Evolutionary conservation across 768 basidiomycete genomes (phyloP).

Genomic region (Podaxis carcinomalis): DNA sequence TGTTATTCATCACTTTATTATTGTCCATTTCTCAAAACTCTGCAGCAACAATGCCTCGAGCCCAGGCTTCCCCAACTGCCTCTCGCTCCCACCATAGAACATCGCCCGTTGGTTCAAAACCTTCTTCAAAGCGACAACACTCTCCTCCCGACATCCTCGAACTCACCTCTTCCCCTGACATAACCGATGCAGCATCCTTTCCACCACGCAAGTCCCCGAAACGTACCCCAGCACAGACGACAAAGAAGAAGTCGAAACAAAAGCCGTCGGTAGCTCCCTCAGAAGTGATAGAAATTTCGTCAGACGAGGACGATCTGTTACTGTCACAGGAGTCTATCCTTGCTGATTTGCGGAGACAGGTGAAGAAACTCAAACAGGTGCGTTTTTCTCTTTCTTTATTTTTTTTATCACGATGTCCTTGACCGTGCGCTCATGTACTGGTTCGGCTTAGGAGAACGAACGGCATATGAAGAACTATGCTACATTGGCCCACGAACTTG

Average conservation of each 20-base stretch:
- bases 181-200: slow-evolving; percentile 9
- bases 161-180: slow-evolving; percentile 13
- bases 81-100: not conserved
- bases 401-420: not conserved
- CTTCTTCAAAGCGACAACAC: slow-evolving; percentile 22
- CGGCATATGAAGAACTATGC: slow-evolving; percentile 21
- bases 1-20: slow-evolving; percentile 2
- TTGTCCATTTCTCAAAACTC: not conserved
- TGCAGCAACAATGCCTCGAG: not conserved
- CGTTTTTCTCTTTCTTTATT: slow-evolving; percentile 10
- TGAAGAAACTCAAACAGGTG: slow-evolving; percentile 43
- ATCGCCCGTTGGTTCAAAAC: slow-evolving; percentile 5
- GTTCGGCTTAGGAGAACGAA: slow-evolving; percentile 26
- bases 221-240: not conserved
- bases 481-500: slow-evolving; percentile 7
- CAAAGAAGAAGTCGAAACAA: slow-evolving; percentile 17
- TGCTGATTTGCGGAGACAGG: slow-evolving; percentile 33
- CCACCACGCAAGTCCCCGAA: slow-evolving; percentile 14
- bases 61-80: not conserved
- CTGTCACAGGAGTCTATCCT: slow-evolving; percentile 18
- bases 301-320: slow-evolving; percentile 41
- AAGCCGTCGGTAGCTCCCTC: slow-evolving; percentile 13
- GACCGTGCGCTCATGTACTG: not conserved
- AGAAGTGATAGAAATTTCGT: slow-evolving; percentile 55
- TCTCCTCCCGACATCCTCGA: slow-evolving; percentile 17